Percentiles rank a stretch among this genome's conserved stretches.
phyloP scores from a whole-genome alignment of 305 asterid species.

The Andrographis paniculata region DNA sequence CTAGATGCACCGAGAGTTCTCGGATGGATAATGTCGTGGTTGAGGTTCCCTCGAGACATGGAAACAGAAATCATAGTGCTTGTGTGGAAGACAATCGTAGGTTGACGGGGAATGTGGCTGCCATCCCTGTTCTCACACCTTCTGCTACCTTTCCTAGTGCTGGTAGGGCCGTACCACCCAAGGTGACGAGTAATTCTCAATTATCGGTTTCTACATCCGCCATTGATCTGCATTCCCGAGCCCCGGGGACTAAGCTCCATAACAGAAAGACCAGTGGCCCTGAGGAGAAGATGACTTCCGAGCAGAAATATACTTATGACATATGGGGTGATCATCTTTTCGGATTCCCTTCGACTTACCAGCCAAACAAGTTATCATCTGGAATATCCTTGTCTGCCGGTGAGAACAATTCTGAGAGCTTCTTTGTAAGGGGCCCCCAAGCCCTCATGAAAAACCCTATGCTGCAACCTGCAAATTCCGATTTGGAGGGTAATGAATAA shows the following conservation, averaged over 20 bases:
- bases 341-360: conserved; percentile 29
- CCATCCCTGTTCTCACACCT: conserved; percentile 44
- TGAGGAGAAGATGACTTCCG: conserved; percentile 23
- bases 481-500: conserved; percentile 44
- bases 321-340: conserved; percentile 90
- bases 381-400: conserved; percentile 19
- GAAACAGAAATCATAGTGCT: conserved; percentile 16
- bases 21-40: conserved; percentile 23
- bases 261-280: conserved; percentile 20
- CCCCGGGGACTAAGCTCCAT: conserved; percentile 60
- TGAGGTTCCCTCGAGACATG: conserved; percentile 21
- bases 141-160: conserved; percentile 51
- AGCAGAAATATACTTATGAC: conserved; percentile 51
- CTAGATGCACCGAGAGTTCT: conserved; percentile 22
- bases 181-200: conserved; percentile 28
- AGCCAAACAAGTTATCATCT: conserved; percentile 33
- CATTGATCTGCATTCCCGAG: conserved; percentile 60
- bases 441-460: conserved; percentile 42
- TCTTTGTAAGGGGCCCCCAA: conserved; percentile 73
- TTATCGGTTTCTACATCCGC: conserved; percentile 39
- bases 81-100: conserved; percentile 30
- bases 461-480: conserved; percentile 37
- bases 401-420: conserved; percentile 62
- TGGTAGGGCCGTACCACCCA: conserved; percentile 29
- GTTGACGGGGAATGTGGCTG: conserved; percentile 24